These are phyloP conservation scores for Fusarium marasasianum DNA, from an alignment of 2,329 filamentous ascomycete genomes.

Conservation along the genomic window DNA sequence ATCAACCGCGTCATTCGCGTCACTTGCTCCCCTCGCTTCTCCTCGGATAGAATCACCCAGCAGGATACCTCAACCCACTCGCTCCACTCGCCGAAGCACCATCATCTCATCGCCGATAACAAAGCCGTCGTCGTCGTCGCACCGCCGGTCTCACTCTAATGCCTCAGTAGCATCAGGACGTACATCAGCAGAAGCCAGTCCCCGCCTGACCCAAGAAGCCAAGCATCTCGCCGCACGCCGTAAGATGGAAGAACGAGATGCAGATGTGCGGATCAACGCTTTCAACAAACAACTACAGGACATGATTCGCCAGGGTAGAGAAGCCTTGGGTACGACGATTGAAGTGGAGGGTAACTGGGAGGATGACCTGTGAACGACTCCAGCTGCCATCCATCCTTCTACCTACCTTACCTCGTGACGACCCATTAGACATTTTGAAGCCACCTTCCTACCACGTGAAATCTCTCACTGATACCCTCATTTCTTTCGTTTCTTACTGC, in stretches of 20 bases:
- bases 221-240: slow-evolving; percentile 77
- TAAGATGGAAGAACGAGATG: slow-evolving; percentile 77
- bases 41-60: slow-evolving; percentile 51
- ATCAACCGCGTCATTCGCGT: slow-evolving; percentile 48
- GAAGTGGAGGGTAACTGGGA: slow-evolving; percentile 64
- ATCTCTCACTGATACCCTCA: slow-evolving; percentile 34
- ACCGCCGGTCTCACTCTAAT: slow-evolving; percentile 58
- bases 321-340: slow-evolving; percentile 81
- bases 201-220: slow-evolving; percentile 71
- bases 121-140: slow-evolving; percentile 22
- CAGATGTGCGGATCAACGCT: slow-evolving; percentile 80
- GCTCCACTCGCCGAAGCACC: slow-evolving; percentile 18
- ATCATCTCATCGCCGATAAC: slow-evolving; percentile 31
- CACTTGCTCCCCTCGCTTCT: slow-evolving; percentile 47
- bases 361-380: slow-evolving; percentile 44
- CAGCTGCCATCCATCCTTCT: slow-evolving; percentile 2
- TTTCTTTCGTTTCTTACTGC: slow-evolving; percentile 10
- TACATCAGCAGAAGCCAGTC: slow-evolving; percentile 50
- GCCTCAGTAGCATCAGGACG: slow-evolving; percentile 54
- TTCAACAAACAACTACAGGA: slow-evolving; percentile 83
- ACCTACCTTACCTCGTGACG: neutral
- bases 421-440: slow-evolving; percentile 6
- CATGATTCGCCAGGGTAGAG: slow-evolving; percentile 89
- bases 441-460: slow-evolving; percentile 1
- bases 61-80: slow-evolving; percentile 52